Conservation (phyloP, 2,329 filamentous ascomycete genomes). For the Hansfordia pulvinata region DNA sequence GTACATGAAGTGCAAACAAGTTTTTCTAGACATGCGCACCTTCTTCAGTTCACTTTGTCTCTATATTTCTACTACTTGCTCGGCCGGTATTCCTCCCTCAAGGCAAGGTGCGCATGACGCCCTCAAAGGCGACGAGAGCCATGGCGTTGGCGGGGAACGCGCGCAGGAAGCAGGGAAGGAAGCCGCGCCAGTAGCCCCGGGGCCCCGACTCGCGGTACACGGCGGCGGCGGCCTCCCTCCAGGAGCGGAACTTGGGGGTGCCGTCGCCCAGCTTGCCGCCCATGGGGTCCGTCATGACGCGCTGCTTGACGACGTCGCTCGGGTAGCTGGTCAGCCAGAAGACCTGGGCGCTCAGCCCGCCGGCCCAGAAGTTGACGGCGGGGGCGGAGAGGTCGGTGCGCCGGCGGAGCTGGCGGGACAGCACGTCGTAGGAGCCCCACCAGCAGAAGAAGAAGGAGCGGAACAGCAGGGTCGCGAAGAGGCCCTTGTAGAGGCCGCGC, state of each 20-base stretch:
- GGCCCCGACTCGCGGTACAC: slow-evolving; percentile 66
- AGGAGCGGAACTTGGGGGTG: slow-evolving; percentile 53
- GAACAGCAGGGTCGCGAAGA: slow-evolving; percentile 76
- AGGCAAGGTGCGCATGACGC: slow-evolving; percentile 61
- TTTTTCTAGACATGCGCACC: no score
- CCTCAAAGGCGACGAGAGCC: slow-evolving; percentile 87
- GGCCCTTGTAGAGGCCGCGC: slow-evolving; percentile 70
- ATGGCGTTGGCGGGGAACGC: slow-evolving; percentile 95
- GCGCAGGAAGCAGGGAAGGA: slow-evolving; percentile 82
- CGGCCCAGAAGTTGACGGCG: slow-evolving; percentile 92
- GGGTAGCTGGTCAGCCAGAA: slow-evolving; percentile 94
- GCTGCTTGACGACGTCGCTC: slow-evolving; percentile 86
- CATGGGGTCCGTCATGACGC: slow-evolving; percentile 90
- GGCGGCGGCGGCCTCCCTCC: slow-evolving; percentile 66
- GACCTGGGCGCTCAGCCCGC: slow-evolving; percentile 80
- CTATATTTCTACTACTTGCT: slow-evolving; percentile 1
- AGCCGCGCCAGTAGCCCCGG: slow-evolving; percentile 84
- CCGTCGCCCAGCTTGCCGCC: slow-evolving; percentile 57
- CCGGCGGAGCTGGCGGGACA: slow-evolving; percentile 54
- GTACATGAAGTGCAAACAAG: no score
- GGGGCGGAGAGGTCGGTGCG: slow-evolving; percentile 62
- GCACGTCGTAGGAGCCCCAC: slow-evolving; percentile 91
- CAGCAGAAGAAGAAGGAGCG: slow-evolving; percentile 93
- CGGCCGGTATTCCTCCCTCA: slow-evolving; percentile 11
- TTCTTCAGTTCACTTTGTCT: background rate